Conservation (phyloP, 2,329 filamentous ascomycete genomes). For the Ophiostoma pallidulum region DNA sequence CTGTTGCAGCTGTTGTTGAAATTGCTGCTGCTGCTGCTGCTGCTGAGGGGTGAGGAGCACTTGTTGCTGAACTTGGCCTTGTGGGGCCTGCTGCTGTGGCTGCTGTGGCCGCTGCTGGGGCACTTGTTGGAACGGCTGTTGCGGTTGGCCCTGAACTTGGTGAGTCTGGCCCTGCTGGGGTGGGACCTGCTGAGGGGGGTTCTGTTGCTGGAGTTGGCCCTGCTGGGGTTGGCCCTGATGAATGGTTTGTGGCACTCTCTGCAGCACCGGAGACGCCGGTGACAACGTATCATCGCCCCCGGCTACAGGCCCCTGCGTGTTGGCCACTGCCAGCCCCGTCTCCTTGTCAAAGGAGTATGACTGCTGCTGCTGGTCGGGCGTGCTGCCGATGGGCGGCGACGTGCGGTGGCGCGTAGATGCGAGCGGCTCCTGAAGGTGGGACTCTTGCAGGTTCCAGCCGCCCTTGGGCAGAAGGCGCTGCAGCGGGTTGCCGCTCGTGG, state of each 20-base stretch:
- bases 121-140: conserved; percentile 19
- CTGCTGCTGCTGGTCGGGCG: conserved; percentile 19
- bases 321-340: conserved; percentile 27
- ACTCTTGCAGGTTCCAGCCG: conserved; percentile 47
- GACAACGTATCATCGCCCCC: too few species aligned
- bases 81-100: neutral
- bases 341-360: conserved; percentile 42
- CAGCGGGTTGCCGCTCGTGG: conserved; percentile 25
- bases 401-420: conserved; percentile 28
- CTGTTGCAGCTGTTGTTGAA: neutral
- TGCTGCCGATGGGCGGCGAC: too few species aligned
- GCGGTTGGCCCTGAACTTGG: too few species aligned
- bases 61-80: neutral
- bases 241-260: too few species aligned
- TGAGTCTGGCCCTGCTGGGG: neutral
- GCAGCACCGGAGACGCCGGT: neutral
- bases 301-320: too few species aligned
- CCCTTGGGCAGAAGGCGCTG: conserved; percentile 34
- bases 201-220: neutral
- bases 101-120: conserved; percentile 5
- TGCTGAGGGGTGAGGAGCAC: neutral
- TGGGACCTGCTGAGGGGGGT: neutral
- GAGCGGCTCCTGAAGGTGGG: conserved; percentile 41
- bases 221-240: too few species aligned
- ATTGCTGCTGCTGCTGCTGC: neutral